phyloP scores from a whole-genome alignment of 2,329 filamentous ascomycete species.

The Gaeumannomyces tritici region DNA sequence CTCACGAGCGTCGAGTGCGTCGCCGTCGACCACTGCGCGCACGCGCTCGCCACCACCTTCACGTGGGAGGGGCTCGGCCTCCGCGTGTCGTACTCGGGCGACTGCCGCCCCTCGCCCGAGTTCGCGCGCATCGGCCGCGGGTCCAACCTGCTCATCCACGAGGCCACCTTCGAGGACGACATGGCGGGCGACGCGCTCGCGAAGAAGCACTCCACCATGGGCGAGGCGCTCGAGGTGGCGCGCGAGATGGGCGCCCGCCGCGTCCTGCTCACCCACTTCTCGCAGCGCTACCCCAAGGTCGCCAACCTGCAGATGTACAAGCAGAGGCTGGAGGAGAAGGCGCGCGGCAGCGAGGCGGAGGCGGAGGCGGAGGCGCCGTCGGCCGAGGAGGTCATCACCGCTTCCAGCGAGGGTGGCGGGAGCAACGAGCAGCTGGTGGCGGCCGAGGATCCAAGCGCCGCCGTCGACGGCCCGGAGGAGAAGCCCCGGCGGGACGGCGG shows the following conservation, averaged over 20 bases:
- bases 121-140: conserved; percentile 65
- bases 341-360: conserved; percentile 8
- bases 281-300: conserved; percentile 80
- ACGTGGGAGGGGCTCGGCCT: conserved; percentile 62
- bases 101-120: conserved; percentile 67
- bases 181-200: conserved; percentile 65
- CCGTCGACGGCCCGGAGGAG: conserved; percentile 19
- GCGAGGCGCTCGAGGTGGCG: conserved; percentile 74
- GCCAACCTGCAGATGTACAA: conserved; percentile 24
- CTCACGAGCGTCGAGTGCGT: conserved; percentile 59
- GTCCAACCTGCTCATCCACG: conserved; percentile 81
- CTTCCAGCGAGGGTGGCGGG: neutral
- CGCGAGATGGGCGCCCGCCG: conserved; percentile 68
- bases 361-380: no score
- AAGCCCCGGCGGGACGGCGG: conserved; percentile 17
- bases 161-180: conserved; percentile 92
- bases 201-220: conserved; percentile 86
- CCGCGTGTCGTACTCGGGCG: conserved; percentile 86
- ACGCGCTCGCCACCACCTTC: conserved; percentile 66
- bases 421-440: conserved; percentile 9
- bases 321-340: neutral
- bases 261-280: conserved; percentile 88
- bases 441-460: conserved; percentile 6
- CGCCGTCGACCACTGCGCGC: conserved; percentile 68
- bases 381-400: no score